phyloP scores from a whole-genome alignment of 805 yeast species.

The Diddensiella caesifluorescens region DNA sequence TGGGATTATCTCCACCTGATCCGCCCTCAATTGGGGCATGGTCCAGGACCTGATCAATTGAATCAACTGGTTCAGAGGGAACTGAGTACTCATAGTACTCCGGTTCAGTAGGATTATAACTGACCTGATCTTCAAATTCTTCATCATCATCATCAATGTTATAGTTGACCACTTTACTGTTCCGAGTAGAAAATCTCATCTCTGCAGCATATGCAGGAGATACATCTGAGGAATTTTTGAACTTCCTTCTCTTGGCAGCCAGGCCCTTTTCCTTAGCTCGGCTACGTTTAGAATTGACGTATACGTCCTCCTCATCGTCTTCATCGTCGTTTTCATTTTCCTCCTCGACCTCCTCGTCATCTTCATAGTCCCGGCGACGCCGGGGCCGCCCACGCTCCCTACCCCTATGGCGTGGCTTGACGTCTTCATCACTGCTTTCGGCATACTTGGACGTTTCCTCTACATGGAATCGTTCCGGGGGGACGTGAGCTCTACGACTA shows the following conservation, averaged over 20 bases:
- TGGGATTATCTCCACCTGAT: conserved; percentile 27
- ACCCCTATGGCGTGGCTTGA: too few relatives aligned
- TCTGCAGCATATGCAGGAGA: conserved; percentile 21
- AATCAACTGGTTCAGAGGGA: conserved; percentile 34
- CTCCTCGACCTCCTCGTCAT: conserved; percentile 11
- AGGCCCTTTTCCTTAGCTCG: conserved; percentile 6
- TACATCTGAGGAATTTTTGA: conserved; percentile 30
- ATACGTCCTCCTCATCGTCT: conserved; percentile 20
- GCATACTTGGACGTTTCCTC: conserved; percentile 18
- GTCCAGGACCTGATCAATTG: conserved; percentile 50
- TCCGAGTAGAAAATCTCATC: conserved; percentile 70
- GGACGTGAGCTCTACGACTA: conserved; percentile 33
- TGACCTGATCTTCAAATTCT: conserved; percentile 39
- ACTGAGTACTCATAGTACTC: conserved; percentile 16
- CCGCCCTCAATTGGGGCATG: conserved; percentile 44
- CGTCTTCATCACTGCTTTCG: conserved; percentile 23
- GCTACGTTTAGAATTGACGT: conserved; percentile 16
- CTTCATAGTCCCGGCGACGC: conserved; percentile 2
- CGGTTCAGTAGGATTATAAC: conserved; percentile 25
- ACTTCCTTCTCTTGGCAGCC: conserved; percentile 18
- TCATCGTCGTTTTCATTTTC: conserved; percentile 28
- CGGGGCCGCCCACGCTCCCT: conserved; percentile 19
- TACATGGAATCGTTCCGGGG: conserved; percentile 27
- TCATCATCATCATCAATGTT: conserved; percentile 60
- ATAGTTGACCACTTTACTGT: conserved; percentile 66